These are phyloP conservation scores for Berberis thunbergii DNA, from an alignment of 164 flowering plant species.

Conservation along the genomic window DNA sequence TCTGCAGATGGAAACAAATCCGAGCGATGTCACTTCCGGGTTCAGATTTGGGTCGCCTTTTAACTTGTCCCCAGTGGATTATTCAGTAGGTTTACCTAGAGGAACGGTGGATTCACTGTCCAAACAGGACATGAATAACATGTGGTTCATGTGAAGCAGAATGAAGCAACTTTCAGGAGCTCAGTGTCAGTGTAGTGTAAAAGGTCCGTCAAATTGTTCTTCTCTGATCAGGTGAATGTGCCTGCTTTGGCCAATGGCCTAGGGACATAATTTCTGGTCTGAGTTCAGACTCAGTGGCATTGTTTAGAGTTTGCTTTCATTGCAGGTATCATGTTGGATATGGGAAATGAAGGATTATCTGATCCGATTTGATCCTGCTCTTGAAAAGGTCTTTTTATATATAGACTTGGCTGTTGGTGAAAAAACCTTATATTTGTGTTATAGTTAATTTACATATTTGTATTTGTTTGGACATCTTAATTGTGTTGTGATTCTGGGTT, in stretches of 20 bases:
- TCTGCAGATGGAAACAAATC: slow-evolving; percentile 24
- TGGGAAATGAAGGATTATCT: not conserved
- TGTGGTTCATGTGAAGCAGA: slow-evolving; percentile 37
- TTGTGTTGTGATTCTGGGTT: not conserved
- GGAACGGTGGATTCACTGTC: slow-evolving; percentile 22
- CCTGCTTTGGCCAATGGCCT: not conserved
- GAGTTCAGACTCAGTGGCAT: not conserved
- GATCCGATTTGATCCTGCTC: slow-evolving; percentile 5
- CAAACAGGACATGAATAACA: slow-evolving; percentile 29
- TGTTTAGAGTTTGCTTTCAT: slow-evolving; percentile 11
- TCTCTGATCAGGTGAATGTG: not conserved
- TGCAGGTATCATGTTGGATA: slow-evolving; percentile 3
- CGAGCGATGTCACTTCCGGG: slow-evolving; percentile 17
- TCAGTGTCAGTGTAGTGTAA: not conserved
- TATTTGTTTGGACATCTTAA: not conserved
- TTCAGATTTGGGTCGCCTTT: slow-evolving; percentile 45
- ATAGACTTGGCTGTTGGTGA: slow-evolving; percentile 10
- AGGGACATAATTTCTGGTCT: not conserved
- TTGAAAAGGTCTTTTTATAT: slow-evolving; percentile 4
- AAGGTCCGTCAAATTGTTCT: not conserved
- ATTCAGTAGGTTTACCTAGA: slow-evolving; percentile 16
- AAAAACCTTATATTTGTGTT: slow-evolving; percentile 1
- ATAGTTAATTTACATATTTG: slow-evolving; percentile 4
- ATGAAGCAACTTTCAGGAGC: not conserved
- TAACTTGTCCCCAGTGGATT: slow-evolving; percentile 31